Evolutionary conservation across 1,284 basidiomycete genomes (phyloP), one percentile per base, ranked within the genome.

Genomic region (Malassezia yamatoensis): DNA sequence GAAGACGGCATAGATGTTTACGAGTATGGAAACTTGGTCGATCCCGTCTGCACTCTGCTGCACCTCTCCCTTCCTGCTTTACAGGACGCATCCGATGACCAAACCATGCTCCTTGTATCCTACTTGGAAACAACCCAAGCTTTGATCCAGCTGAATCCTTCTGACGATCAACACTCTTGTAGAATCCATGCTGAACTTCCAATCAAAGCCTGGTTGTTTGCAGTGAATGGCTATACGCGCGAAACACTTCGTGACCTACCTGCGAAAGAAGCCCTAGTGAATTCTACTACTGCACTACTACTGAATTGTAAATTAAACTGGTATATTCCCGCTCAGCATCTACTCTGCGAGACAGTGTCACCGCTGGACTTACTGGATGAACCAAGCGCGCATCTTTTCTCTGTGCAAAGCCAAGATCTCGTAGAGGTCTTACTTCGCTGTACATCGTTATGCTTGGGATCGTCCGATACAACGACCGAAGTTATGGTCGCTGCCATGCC

Each of bases 371-470:
- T 36, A 12, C 45, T 33, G 4, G 29, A n/a, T 12, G 15, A 12
- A 10, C 11, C 21, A n/a, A 16, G 13, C n/a, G 13, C 45, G 2
- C 8, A 33, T 16, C 45, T 38, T 24, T 38, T 49, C 11, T 20
- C 18, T 12, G 36, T 38, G 20, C 13, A 15, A 20, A n/a, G 33
- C 32, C 16, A 7, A 2, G 33, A 15, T n/a, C 43, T 50, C 1
- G 33, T 57, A 11, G 33, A 42, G 15, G 21, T 46, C 9, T 44
- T 37, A 29, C 32, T 57, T 15, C 44, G 54, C 20, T 38, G 41
- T 32, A 39, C 45, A 24, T 21, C 40, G 29, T 48, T 21, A 24
- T 18, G 51, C 5, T 21, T 52, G 7, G 32, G 29, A 13, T 42
- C 49, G 3, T 37, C 43, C 0, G 54, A 57, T 21, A 11, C 49